These are phyloP conservation scores for Agastache rugosa DNA, from an alignment of 257 asterid genomes.

Conservation along the genomic window DNA sequence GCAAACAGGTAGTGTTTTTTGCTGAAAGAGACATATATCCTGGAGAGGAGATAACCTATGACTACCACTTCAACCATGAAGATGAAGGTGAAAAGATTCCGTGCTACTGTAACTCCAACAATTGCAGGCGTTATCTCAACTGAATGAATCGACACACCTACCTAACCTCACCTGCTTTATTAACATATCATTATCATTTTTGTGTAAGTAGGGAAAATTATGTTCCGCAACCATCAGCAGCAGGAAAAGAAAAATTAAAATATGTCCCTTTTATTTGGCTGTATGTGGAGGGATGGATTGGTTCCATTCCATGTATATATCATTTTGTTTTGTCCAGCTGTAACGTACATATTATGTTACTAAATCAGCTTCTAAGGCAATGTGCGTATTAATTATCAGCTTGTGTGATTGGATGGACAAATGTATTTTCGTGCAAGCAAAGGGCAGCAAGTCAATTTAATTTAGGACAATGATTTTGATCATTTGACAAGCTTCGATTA, in stretches of 20 bases:
- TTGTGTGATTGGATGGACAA: neutral
- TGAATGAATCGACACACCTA: conserved; percentile 22
- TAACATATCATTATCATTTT: neutral
- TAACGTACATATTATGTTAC: neutral
- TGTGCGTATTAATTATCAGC: neutral
- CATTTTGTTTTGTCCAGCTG: neutral
- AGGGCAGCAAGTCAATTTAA: neutral
- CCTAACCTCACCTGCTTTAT: neutral
- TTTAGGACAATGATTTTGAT: neutral
- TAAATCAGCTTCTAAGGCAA: neutral
- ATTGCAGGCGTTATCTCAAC: conserved; percentile 63
- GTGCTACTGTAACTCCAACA: conserved; percentile 61
- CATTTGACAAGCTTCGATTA: neutral
- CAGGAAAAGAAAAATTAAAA: neutral
- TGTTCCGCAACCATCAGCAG: neutral
- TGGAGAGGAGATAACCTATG: conserved; percentile 78
- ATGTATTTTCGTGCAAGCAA: neutral
- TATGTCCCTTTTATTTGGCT: neutral
- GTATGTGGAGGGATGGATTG: no score
- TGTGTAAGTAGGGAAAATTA: neutral
- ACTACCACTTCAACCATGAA: conserved; percentile 74
- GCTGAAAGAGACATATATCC: conserved; percentile 74
- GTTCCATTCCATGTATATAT: neutral
- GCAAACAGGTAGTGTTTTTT: conserved; percentile 57
- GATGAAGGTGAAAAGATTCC: conserved; percentile 65